Percentiles rank a stretch among this genome's conserved stretches.
These are phyloP conservation scores for Vanderwaltozyma yarrowii DNA, from an alignment of 805 yeast genomes.

Conservation along the genomic window DNA sequence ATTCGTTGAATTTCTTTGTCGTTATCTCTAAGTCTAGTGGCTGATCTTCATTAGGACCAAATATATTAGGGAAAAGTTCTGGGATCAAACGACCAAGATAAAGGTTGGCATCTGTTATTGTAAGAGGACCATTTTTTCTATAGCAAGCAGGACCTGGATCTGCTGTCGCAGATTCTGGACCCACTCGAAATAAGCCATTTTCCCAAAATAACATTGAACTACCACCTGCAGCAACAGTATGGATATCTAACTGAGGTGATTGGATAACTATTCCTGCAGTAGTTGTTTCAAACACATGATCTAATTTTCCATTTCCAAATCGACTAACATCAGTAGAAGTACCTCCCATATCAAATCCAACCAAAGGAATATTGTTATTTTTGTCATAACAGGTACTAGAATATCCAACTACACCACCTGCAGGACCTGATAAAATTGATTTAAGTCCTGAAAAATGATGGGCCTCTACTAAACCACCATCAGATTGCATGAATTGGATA, in stretches of 20 bases:
- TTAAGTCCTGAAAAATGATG: conserved; percentile 73
- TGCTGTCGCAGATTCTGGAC: conserved; percentile 80
- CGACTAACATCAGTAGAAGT: conserved; percentile 81
- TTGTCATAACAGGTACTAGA: conserved; percentile 68
- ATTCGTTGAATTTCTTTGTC: conserved; percentile 36
- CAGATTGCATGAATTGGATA: conserved; percentile 89
- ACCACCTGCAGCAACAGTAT: conserved; percentile 81
- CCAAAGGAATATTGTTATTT: conserved; percentile 46
- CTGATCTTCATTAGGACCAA: conserved; percentile 72
- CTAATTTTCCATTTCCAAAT: conserved; percentile 55
- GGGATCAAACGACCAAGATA: conserved; percentile 63
- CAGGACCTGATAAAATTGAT: conserved; percentile 92
- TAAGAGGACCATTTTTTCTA: conserved; percentile 73
- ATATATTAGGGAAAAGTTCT: conserved; percentile 67
- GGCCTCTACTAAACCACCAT: conserved; percentile 89
- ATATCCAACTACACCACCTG: conserved; percentile 95
- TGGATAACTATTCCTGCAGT: conserved; percentile 79
- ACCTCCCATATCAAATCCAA: conserved; percentile 89
- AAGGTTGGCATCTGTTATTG: conserved; percentile 79
- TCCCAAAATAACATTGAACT: conserved; percentile 60
- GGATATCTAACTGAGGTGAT: conserved; percentile 74
- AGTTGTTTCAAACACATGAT: conserved; percentile 73
- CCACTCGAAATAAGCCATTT: conserved; percentile 68
- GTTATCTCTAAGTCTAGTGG: conserved; percentile 52
- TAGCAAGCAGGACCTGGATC: conserved; percentile 89